Evolutionary conservation across 805 yeast genomes (phyloP).

Genomic region (Metschnikowia similis): DNA sequence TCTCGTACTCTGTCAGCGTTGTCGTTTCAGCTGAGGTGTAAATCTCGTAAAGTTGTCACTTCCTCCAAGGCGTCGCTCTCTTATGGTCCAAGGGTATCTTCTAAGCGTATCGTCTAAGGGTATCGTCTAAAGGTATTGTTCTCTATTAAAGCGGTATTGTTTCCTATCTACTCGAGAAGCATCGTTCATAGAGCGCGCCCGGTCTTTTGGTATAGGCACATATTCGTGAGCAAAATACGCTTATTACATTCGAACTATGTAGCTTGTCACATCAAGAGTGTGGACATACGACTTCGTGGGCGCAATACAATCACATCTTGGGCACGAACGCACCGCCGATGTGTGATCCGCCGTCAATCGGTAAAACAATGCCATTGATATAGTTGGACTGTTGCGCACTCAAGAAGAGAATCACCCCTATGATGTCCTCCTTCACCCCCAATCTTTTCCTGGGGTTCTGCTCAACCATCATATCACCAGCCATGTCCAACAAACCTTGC

Average conservation of each 20-base stretch:
- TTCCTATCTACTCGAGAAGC: too few species aligned
- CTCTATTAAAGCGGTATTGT: not conserved
- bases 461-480: slow-evolving; percentile 44
- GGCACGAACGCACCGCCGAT: slow-evolving; percentile 21
- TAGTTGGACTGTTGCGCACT: slow-evolving; percentile 53
- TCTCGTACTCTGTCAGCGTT: too few species aligned
- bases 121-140: not conserved
- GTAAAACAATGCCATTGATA: slow-evolving; percentile 62
- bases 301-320: slow-evolving; percentile 8
- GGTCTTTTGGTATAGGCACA: not conserved
- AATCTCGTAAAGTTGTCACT: too few species aligned
- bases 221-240: not conserved
- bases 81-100: too few species aligned
- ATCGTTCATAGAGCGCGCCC: not conserved
- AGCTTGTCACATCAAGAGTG: not conserved
- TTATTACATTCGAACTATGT: not conserved
- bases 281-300: not conserved
- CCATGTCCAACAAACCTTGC: slow-evolving; percentile 51
- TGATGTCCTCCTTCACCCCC: slow-evolving; percentile 59
- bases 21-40: too few species aligned
- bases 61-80: too few species aligned
- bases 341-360: slow-evolving; percentile 67
- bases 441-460: slow-evolving; percentile 60
- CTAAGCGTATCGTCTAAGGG: too few species aligned
- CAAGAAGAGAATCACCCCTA: slow-evolving; percentile 52